Base-by-base conservation (phyloP, 257 asterid species). In the Buddleja alternifolia region DNA sequence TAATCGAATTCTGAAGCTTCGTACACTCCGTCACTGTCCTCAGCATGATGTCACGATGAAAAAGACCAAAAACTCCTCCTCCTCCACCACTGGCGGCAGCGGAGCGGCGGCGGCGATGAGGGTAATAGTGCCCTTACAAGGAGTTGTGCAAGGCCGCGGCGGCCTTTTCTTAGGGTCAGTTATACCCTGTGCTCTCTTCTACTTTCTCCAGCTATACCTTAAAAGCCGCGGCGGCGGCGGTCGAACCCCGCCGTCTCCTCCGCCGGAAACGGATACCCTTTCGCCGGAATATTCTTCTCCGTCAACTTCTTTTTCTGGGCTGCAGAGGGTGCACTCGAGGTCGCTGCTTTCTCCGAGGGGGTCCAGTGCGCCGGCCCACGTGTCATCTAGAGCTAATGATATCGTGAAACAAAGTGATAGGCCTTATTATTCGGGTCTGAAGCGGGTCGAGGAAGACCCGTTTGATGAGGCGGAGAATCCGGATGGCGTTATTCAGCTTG, bases 121-220 rank as follows among this genome's bases (percentile, higher is more conserved):
- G 89, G 86, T 87, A 20, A 83, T 87, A 51, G 95, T 87, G n/a
- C 95, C 93, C 78, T 78, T 85, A 71, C 92, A 85, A 66, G 92
- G 89, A 17, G 72, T 85, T 41, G 88, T 87, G 24, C 87, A 87
- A 73, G 91, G 95, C 73, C 76, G 89, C 29, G 95, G 92, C 6
- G 95, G 95, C 29, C 83, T 87, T 12, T 74, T 85, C 63, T 60
- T 85, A 4, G 95, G 92, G 44, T 85, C 95, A 19, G 82, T 77
- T 3, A 83, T 85, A 37, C 95, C 92, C 10, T 87, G 92, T 54
- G 92, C 86, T 69, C 91, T 87, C 44, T 83, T 87, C 80, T 87
- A 85, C 76, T 87, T 87, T 56, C 82, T 82, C 56, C 92, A 87
- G 66, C 79, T 87, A 7, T 85, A 83, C 66, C 77, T 85, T 34